These are phyloP conservation scores for Stenocarpella maydis DNA, from an alignment of 2,329 filamentous ascomycete genomes.

Conservation along the genomic window DNA sequence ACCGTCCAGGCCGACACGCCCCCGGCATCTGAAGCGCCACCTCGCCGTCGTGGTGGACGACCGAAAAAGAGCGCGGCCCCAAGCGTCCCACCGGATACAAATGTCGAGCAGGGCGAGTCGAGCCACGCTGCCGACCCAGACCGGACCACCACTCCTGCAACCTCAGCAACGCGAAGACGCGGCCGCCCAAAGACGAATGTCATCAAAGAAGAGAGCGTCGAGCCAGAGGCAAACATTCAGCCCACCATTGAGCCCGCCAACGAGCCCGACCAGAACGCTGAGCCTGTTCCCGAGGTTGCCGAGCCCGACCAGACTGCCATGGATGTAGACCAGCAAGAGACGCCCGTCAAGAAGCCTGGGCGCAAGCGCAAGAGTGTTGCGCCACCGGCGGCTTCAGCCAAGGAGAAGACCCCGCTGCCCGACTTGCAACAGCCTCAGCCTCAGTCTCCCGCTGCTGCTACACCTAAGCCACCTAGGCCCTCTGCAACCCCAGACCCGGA, in stretches of 20 bases:
- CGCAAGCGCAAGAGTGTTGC: constrained; percentile 73
- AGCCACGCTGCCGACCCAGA: constrained; percentile 28
- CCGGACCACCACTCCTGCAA: constrained; percentile 4
- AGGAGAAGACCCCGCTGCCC: constrained; percentile 45
- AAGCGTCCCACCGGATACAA: constrained; percentile 42
- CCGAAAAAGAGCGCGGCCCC: constrained; percentile 52
- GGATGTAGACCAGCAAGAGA: constrained; percentile 42
- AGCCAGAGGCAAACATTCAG: constrained; percentile 31
- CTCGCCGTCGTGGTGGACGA: constrained; percentile 50
- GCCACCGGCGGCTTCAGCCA: constrained; percentile 45
- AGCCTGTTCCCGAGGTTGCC: constrained; percentile 38
- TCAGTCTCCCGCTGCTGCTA: constrained; percentile 43
- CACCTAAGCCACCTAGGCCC: constrained; percentile 52
- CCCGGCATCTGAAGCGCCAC: constrained; percentile 44
- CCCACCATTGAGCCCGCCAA: constrained; percentile 48
- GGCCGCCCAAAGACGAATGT: constrained; percentile 32
- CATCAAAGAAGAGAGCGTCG: constrained; percentile 34
- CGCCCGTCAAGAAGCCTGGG: constrained; percentile 56
- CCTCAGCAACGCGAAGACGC: constrained; percentile 22
- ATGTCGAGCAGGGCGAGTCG: constrained; percentile 57
- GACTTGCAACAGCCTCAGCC: constrained; percentile 43
- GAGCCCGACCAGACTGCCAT: constrained; percentile 43
- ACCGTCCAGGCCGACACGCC: constrained; percentile 33
- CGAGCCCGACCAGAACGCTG: background rate
- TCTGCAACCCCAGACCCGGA: constrained; percentile 66